Percentiles rank a stretch among this genome's conserved stretches.
Evolutionary conservation across 2,329 filamentous ascomycete genomes (phyloP).

Genomic region (Arthroderma sp.): DNA sequence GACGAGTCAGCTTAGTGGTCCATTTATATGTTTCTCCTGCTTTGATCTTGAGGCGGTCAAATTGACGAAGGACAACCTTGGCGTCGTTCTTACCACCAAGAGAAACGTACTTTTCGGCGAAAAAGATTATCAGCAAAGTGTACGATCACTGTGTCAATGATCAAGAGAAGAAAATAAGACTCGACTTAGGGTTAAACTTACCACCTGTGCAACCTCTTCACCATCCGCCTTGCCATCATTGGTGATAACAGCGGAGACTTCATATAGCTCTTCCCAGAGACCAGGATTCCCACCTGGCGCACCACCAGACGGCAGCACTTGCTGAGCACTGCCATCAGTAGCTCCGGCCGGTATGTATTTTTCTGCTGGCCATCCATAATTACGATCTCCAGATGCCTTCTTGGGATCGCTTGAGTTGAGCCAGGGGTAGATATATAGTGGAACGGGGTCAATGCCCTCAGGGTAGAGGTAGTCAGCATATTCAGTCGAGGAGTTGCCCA

Average conservation of each 20-base stretch:
- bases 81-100: constrained; percentile 67
- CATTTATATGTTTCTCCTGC: constrained; percentile 58
- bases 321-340: constrained; percentile 42
- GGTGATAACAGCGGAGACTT: constrained; percentile 36
- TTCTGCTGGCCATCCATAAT: constrained; percentile 41
- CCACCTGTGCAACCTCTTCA: constrained; percentile 42
- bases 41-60: constrained; percentile 61
- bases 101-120: constrained; percentile 46
- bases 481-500: constrained; percentile 37
- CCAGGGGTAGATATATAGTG: constrained; percentile 51
- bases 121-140: neutral
- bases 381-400: constrained; percentile 37
- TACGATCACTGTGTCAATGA: neutral
- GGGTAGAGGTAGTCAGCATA: constrained; percentile 45
- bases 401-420: constrained; percentile 46
- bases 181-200: constrained; percentile 12
- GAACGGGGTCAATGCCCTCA: constrained; percentile 36
- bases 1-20: constrained; percentile 55
- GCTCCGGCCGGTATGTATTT: constrained; percentile 39
- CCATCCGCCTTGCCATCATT: constrained; percentile 39
- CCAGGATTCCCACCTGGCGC: constrained; percentile 47
- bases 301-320: constrained; percentile 44
- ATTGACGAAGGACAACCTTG: constrained; percentile 56
- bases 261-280: constrained; percentile 39
- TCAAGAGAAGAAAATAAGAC: constrained; percentile 4